These are phyloP conservation scores for Torrubiellomyces zombiae DNA, from an alignment of 2,329 filamentous ascomycete species.

Conservation along the genomic window DNA sequence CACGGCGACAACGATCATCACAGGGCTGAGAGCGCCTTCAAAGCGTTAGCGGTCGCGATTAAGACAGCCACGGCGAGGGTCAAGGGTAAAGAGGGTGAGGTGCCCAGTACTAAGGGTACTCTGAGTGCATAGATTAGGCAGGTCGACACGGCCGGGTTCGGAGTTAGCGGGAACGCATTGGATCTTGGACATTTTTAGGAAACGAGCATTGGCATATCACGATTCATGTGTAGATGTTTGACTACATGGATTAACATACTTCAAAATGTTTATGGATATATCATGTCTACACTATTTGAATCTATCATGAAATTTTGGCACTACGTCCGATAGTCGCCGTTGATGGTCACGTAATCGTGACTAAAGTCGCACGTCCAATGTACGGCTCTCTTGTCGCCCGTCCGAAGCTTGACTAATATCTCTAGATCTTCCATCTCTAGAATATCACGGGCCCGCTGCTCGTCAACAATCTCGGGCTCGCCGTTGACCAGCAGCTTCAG, in stretches of 20 bases:
- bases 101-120: constrained; percentile 92
- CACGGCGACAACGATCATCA: constrained; percentile 92
- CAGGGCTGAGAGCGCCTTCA: constrained; percentile 90
- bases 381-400: constrained; percentile 48
- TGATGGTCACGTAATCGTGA: constrained; percentile 61
- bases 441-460: constrained; percentile 60
- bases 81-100: constrained; percentile 72
- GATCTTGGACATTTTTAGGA: too few species aligned
- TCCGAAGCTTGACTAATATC: constrained; percentile 58
- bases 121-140: constrained; percentile 35
- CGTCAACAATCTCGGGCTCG: constrained; percentile 65
- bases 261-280: constrained; percentile 3
- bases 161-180: constrained; percentile 1
- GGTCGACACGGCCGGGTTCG: constrained; percentile 3
- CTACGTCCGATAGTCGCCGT: constrained; percentile 52
- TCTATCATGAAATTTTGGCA: constrained; percentile 1
- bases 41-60: constrained; percentile 80
- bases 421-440: constrained; percentile 63
- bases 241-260: too few species aligned
- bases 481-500: constrained; percentile 63
- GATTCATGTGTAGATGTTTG: too few species aligned
- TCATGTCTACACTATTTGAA: background rate
- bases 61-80: constrained; percentile 59
- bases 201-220: too few species aligned
- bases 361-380: constrained; percentile 83